These are phyloP conservation scores for Melocanna baccifera DNA, from an alignment of 176 grass and related monocot genomes.

Conservation along the genomic window DNA sequence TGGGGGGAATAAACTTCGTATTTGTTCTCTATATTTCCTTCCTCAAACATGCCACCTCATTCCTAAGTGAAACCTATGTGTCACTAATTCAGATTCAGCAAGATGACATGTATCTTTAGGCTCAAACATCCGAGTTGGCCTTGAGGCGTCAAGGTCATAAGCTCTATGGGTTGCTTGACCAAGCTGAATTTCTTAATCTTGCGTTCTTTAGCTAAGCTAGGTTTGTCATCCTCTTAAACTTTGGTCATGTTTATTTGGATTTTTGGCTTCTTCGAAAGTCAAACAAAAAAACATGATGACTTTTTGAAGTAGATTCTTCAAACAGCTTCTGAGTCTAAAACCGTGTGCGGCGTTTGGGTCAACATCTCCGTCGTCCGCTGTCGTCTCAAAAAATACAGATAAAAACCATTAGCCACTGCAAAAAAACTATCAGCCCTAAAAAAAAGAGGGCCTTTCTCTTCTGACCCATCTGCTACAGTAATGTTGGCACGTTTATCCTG, in stretches of 20 bases:
- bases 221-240: background rate
- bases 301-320: too few relatives aligned
- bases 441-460: background rate
- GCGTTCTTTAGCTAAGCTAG: background rate
- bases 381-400: too few relatives aligned
- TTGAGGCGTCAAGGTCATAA: background rate
- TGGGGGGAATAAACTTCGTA: background rate
- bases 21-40: background rate
- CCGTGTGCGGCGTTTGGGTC: fast-evolving
- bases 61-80: background rate
- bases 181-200: background rate
- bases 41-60: background rate
- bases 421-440: too few relatives aligned
- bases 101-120: background rate
- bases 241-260: too few relatives aligned
- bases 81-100: background rate
- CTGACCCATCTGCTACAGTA: background rate
- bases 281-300: too few relatives aligned
- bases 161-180: background rate
- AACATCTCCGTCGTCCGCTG: too few relatives aligned
- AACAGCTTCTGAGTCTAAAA: too few relatives aligned
- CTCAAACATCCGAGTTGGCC: background rate
- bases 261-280: too few relatives aligned
- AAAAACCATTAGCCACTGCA: too few relatives aligned
- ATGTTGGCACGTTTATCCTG: background rate